Evolutionary conservation across 495 filamentous ascomycete species (phyloP), one percentile per base, ranked within the genome.

Genomic region (Xylona heveae): DNA sequence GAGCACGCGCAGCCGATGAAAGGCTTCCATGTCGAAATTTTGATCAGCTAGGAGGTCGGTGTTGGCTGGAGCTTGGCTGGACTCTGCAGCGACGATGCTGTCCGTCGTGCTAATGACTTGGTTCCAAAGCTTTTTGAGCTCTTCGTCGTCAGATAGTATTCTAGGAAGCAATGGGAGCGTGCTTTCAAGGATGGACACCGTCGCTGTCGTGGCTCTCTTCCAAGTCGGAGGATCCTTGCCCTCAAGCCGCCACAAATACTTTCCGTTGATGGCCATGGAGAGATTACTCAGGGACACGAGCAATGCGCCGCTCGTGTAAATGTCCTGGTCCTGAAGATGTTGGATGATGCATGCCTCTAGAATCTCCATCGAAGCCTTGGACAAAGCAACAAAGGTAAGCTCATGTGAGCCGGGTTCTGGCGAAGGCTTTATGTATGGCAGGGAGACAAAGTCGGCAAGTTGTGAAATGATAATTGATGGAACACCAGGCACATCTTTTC

Each of bases 371-470:
- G 71, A 62, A 14, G 68, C 61, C 45, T 74, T 80, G 0, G 83
- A 83, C 43, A 95, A 66, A 12, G 88, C 82, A 30, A 97, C 68
- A 45, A 78, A 94, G 1, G 78, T 82, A 2, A 76, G 71, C 41
- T 15, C 43, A 42, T 1, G 44, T 37, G 5, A 42, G 47, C 55
- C 52, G 55, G 36, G 49, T 55, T 3, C 26, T 19, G 31, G 10
- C 16, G 33, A 16, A 9, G 9, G n/a, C 10, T 36, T 24, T 29
- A 38, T 45, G 45, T 75, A 79, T 2, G 80, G 67, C 9, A 97
- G 45, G 0, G 66, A 68, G 13, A 68, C 64, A 26, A 91, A 65
- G 22, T 75, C 62, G 4, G 77, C 62, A 10, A 84, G 59, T 28
- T 73, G 66, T 22, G 57, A 51, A 32, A 90, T 62, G 35, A 91